Conservation (phyloP, 441 rosid species). For the Pelargonium myrrhifolium region DNA sequence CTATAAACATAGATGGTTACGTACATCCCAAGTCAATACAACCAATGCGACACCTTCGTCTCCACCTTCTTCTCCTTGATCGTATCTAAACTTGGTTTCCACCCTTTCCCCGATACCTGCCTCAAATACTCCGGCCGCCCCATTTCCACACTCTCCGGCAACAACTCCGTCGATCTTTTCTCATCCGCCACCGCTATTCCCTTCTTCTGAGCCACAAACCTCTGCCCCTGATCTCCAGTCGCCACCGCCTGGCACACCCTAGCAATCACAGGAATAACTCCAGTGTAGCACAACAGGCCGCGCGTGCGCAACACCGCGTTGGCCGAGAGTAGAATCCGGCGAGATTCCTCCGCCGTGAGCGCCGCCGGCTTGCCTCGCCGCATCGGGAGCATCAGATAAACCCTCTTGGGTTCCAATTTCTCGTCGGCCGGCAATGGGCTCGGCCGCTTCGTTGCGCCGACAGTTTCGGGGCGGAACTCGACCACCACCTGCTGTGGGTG, state of each 20-base stretch:
- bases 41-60: not conserved
- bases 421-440: not conserved
- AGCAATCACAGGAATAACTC: not conserved
- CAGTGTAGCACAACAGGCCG: not conserved
- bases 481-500: conserved; percentile 9
- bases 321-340: not conserved
- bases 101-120: not conserved
- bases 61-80: not conserved
- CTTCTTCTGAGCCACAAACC: not conserved
- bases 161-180: too few relatives aligned
- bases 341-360: not conserved
- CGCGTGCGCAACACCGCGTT: not conserved
- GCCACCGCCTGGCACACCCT: not conserved
- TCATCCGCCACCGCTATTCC: not conserved
- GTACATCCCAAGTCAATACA: not conserved
- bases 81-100: conserved; percentile 1
- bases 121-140: not conserved
- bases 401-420: not conserved
- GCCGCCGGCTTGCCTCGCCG: conserved; percentile 3
- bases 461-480: not conserved
- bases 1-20: too few relatives aligned
- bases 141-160: not conserved
- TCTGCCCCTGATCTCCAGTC: not conserved
- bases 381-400: not conserved
- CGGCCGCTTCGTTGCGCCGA: not conserved